Evolutionary conservation across 148 eudicot genomes (phyloP).

Genomic region (Rhododendron griersonianum): DNA sequence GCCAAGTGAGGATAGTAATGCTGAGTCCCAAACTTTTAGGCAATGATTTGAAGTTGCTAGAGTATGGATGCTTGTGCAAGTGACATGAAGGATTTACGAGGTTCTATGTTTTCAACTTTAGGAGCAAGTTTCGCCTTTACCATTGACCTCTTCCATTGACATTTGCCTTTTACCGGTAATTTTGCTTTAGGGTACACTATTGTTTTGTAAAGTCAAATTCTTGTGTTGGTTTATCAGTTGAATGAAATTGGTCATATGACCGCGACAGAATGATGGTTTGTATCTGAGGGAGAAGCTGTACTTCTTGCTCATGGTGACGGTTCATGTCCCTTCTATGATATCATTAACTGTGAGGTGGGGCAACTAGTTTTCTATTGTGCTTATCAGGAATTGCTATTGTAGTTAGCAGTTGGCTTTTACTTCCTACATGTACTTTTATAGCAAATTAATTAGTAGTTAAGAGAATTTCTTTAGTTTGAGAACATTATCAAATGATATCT

Average conservation of each 20-base stretch:
- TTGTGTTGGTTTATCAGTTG: slow-evolving; percentile 25
- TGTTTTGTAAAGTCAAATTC: neutral
- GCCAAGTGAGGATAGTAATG: too few species aligned
- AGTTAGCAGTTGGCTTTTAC: neutral
- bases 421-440: neutral
- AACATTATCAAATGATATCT: neutral
- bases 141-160: too few species aligned
- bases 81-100: too few species aligned
- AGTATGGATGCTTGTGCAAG: too few species aligned
- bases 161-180: too few species aligned
- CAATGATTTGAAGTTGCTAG: too few species aligned
- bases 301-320: slow-evolving; percentile 88
- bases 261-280: slow-evolving; percentile 88
- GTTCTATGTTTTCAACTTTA: too few species aligned
- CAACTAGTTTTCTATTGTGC: neutral
- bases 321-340: slow-evolving; percentile 77
- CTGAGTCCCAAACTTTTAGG: too few species aligned
- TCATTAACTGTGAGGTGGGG: slow-evolving; percentile 69
- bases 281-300: slow-evolving; percentile 86
- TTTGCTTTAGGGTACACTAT: too few species aligned
- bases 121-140: too few species aligned
- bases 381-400: neutral
- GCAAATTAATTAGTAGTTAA: neutral
- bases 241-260: slow-evolving; percentile 64
- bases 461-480: neutral